Evolutionary conservation across 1,284 basidiomycete species (phyloP).

Genomic region (Apiotrichum montevideense): DNA sequence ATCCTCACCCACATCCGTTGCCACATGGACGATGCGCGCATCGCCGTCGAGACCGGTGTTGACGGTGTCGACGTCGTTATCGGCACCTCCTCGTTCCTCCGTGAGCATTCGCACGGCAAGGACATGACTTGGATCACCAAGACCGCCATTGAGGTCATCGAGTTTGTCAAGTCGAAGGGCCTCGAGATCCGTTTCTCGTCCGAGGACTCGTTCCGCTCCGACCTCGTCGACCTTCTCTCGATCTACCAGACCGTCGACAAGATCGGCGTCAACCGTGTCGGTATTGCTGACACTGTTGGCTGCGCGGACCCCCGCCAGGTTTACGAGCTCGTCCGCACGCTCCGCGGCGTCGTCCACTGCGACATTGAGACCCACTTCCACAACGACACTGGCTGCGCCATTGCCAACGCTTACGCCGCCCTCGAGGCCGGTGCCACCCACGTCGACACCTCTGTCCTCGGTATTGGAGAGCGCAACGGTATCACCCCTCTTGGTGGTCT

Average conservation of each 20-base stretch:
- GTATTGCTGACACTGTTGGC: conserved; percentile 98
- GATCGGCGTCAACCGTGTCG: conserved; percentile 98
- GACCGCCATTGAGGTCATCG: conserved; percentile 89
- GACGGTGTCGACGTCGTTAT: conserved; percentile 99
- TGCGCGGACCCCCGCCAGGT: conserved; percentile 98
- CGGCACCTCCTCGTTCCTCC: conserved; percentile 96
- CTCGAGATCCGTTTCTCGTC: conserved; percentile 99
- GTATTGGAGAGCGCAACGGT: conserved; percentile 98
- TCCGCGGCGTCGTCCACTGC: conserved; percentile 89
- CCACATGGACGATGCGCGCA: conserved; percentile 99
- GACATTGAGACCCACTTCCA: conserved; percentile 99
- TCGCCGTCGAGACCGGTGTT: conserved; percentile 98
- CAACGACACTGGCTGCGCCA: conserved; percentile 90
- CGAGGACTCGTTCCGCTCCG: conserved; percentile 99
- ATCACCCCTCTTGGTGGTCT: conserved; percentile 97
- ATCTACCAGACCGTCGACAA: conserved; percentile 99
- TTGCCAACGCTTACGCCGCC: conserved; percentile 97
- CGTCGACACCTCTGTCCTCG: conserved; percentile 89
- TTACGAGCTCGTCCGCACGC: conserved; percentile 94
- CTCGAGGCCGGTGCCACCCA: conserved; percentile 99
- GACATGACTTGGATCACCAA: conserved; percentile 99
- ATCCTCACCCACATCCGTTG: conserved; percentile 99
- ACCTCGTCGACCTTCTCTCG: conserved; percentile 94
- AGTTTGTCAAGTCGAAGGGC: conserved; percentile 99
- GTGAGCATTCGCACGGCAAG: conserved; percentile 99